Conservation (phyloP, 495 filamentous ascomycete species). For the Trichoderma virens region DNA sequence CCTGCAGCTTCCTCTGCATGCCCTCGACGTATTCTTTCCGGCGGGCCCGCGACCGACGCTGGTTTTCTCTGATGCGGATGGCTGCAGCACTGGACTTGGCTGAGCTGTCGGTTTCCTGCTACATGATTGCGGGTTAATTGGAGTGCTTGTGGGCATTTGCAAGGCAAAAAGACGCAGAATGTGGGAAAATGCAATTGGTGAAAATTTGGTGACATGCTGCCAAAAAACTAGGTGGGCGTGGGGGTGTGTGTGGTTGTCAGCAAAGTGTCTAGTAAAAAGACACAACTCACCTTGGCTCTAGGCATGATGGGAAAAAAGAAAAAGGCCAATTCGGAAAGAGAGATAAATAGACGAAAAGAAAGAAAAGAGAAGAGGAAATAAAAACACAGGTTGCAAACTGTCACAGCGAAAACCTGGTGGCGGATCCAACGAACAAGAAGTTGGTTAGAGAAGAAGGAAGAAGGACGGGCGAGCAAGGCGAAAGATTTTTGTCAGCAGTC, state of each 20-base stretch:
- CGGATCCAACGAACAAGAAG: too few relatives aligned
- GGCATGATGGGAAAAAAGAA: neutral
- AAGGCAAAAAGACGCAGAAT: neutral
- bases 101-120: slow-evolving; percentile 8
- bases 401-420: too few relatives aligned
- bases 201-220: slow-evolving; percentile 7
- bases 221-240: neutral
- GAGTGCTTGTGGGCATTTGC: neutral
- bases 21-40: slow-evolving; percentile 54
- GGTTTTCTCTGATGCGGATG: slow-evolving; percentile 46
- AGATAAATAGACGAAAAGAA: neutral
- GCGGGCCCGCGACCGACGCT: slow-evolving; percentile 58
- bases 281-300: neutral
- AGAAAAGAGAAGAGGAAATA: neutral
- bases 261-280: too few relatives aligned
- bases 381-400: neutral
- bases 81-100: slow-evolving; percentile 4
- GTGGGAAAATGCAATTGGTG: neutral
- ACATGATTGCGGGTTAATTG: neutral
- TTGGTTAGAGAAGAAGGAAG: neutral
- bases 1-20: slow-evolving; percentile 45
- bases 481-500: slow-evolving; percentile 8
- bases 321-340: neutral
- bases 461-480: neutral
- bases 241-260: too few relatives aligned